These are phyloP conservation scores for Leptomonas seymouri DNA, from an alignment of 208 protist species.

Conservation along the genomic window DNA sequence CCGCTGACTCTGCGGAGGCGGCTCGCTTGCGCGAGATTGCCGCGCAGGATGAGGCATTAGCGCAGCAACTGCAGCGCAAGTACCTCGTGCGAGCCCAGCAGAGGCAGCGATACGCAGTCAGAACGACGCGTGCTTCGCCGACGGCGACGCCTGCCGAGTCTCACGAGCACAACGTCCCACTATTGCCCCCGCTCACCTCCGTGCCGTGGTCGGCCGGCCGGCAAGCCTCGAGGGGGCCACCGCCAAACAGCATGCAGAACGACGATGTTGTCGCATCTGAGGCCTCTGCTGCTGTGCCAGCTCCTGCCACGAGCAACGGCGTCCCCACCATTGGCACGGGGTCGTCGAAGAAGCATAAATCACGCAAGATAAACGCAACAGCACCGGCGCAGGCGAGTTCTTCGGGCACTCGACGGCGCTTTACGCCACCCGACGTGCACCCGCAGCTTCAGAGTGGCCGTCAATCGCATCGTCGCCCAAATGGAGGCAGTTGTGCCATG, in stretches of 20 bases:
- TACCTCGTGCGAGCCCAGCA: conserved; percentile 30
- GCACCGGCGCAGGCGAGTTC: conserved; percentile 2
- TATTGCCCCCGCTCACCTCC: conserved; percentile 2
- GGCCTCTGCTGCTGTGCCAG: background rate
- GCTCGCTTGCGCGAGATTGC: conserved; percentile 19
- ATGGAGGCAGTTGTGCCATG: background rate
- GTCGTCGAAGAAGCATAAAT: conserved; percentile 6
- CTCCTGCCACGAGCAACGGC: background rate
- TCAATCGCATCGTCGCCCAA: conserved; percentile 6
- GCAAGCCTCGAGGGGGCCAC: background rate
- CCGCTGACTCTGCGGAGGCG: conserved; percentile 9
- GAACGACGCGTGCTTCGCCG: conserved; percentile 1
- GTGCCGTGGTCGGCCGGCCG: background rate
- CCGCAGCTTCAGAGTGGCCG: conserved; percentile 6
- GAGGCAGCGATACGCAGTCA: conserved; percentile 1
- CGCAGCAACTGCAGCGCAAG: conserved; percentile 35
- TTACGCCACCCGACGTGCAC: conserved; percentile 8
- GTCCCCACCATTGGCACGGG: background rate
- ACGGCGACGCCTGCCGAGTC: background rate
- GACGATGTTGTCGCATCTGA: background rate
- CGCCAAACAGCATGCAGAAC: background rate
- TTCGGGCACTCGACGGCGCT: background rate
- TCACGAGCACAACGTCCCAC: conserved; percentile 6
- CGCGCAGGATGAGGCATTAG: conserved; percentile 33
- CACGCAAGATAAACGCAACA: background rate